Evolutionary conservation across 2,329 filamentous ascomycete species (phyloP), one percentile per base, ranked within the genome.

Genomic region (Blastomyces parvus): DNA sequence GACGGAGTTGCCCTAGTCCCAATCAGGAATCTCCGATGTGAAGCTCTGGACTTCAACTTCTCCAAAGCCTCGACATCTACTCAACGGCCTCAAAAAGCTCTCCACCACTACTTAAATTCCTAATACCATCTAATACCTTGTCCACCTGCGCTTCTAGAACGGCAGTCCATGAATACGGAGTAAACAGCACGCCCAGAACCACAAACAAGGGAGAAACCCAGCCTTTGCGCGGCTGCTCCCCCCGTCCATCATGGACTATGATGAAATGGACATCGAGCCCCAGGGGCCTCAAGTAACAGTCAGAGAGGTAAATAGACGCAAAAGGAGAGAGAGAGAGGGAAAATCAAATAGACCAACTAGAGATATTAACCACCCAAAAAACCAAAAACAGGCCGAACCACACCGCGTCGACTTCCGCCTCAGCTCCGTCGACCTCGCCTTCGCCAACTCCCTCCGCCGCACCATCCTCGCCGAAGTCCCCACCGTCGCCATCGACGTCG

Each of bases 361-460:
- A 22, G 13, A 17, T 17, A 3, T 44, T 60, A 38, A 46, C 46
- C 19, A n/a, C 9, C 6, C 38, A 17, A n/a, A 38, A 56, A 56
- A n/a, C 6, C n/a, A 17, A 42, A 2, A 38, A 22, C 69, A 96
- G 91, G 89, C 89, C 67, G 90, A 92, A 73, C 80, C 81, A 67
- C 85, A 87, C 70, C 88, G 89, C 72, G 91, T 96, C 75, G 88
- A 96, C 78, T 97, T 97, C 80, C 88, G 94, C 76, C 86, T 99
- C 64, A 88, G 86, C 71, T 91, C 91, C 74, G 79, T 97, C 70
- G 94, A 99, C 74, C 91, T 94, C 72, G 88, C 91, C 64, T 86
- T 99, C 74, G 91, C 94, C 72, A 99, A 99, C 76, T 94, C 95
- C 73, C 96, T 97, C 81, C 91, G 94, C 66, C 91, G 94, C 71